phyloP scores from a whole-genome alignment of 371 early-diverging fungal species.

The Gilbertella persicaria region DNA sequence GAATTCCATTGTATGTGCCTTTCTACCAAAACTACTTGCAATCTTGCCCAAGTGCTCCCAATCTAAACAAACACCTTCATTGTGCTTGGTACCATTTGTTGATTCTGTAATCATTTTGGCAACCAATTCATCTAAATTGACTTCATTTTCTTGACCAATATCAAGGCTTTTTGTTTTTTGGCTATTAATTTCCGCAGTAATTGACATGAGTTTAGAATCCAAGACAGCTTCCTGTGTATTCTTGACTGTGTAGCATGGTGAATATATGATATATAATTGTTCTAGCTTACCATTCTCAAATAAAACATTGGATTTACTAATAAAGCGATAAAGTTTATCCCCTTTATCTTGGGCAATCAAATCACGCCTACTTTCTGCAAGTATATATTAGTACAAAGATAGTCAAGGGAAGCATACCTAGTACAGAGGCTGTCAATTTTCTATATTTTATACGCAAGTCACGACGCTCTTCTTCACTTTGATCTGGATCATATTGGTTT shows the following conservation, averaged over 20 bases:
- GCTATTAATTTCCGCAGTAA: constrained; percentile 74
- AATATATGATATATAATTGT: background rate
- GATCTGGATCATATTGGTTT: constrained; percentile 40
- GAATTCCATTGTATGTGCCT: constrained; percentile 70
- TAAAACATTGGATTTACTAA: constrained; percentile 60
- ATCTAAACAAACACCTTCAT: constrained; percentile 35
- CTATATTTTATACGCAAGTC: constrained; percentile 51
- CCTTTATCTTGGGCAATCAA: constrained; percentile 47
- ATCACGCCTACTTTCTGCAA: constrained; percentile 50
- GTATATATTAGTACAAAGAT: constrained; percentile 50
- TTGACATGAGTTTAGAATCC: constrained; percentile 76
- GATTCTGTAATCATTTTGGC: constrained; percentile 57
- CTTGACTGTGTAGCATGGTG: no score
- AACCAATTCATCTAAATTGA: constrained; percentile 76
- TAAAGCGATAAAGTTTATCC: background rate
- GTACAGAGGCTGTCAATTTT: constrained; percentile 46
- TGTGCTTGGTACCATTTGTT: constrained; percentile 31
- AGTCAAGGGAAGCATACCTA: constrained; percentile 51
- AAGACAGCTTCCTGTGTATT: constrained; percentile 87
- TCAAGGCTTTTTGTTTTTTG: constrained; percentile 78
- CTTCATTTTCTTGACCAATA: constrained; percentile 63
- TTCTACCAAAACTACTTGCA: constrained; percentile 55
- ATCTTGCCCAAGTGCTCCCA: constrained; percentile 69
- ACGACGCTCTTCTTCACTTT: constrained; percentile 54
- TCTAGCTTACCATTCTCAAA: constrained; percentile 45